Conservation (phyloP, 2,329 filamentous ascomycete genomes). For the Dactylellina cionopaga region DNA sequence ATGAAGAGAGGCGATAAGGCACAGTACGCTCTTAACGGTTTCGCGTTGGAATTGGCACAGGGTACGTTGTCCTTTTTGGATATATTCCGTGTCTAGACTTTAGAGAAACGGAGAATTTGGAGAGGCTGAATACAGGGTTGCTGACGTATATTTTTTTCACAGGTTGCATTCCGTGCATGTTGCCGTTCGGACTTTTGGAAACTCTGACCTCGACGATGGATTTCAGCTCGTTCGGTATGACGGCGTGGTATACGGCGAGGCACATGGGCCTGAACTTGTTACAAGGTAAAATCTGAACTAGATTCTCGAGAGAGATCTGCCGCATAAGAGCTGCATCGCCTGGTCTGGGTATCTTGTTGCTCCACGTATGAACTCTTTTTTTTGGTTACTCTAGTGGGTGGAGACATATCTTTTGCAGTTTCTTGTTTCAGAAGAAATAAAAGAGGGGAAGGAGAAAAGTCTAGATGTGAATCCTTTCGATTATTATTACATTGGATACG, state of each 20-base stretch:
- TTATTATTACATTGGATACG: too few relatives aligned
- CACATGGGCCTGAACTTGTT: slow-evolving; percentile 80
- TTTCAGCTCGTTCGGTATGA: slow-evolving; percentile 83
- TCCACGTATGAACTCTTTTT: slow-evolving; percentile 34
- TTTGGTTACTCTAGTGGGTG: too few relatives aligned
- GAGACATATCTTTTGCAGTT: not conserved
- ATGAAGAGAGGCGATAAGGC: slow-evolving; percentile 76
- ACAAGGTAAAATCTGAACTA: slow-evolving; percentile 73
- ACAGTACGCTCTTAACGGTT: slow-evolving; percentile 80
- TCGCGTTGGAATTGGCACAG: slow-evolving; percentile 82
- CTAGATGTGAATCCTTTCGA: too few relatives aligned
- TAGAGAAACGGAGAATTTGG: too few relatives aligned
- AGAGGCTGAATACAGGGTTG: not conserved
- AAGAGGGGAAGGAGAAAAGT: slow-evolving; percentile 4
- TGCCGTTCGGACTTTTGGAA: slow-evolving; percentile 89
- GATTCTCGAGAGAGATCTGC: not conserved
- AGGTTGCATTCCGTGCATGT: slow-evolving; percentile 92
- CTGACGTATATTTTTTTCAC: not conserved
- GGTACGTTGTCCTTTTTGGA: slow-evolving; percentile 52
- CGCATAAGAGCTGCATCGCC: not conserved
- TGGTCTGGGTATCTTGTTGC: slow-evolving; percentile 18
- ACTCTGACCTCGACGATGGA: slow-evolving; percentile 82
- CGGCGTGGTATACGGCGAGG: slow-evolving; percentile 75
- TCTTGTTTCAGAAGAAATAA: not conserved
- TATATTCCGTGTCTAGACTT: not conserved